Conservation (phyloP, 352 stramenopile genomes). For the Phytophthora kernoviae region DNA sequence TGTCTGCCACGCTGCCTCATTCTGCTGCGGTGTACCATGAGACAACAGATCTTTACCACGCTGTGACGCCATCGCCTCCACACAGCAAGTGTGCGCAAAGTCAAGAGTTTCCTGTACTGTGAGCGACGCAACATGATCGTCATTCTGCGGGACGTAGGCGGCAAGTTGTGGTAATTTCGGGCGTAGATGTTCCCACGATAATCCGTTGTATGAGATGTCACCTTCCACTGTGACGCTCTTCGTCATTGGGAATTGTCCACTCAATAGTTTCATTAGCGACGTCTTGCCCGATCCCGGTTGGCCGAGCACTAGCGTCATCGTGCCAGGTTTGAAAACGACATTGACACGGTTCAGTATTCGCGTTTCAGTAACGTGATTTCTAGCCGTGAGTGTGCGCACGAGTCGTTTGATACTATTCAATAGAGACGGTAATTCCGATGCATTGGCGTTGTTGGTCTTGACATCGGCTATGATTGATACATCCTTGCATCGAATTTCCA, state of each 20-base stretch:
- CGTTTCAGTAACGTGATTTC: not conserved
- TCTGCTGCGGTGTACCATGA: constrained; percentile 32
- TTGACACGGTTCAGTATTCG: constrained; percentile 28
- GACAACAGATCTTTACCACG: constrained; percentile 25
- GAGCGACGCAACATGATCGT: constrained; percentile 81
- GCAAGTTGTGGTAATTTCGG: constrained; percentile 40
- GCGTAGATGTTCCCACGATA: constrained; percentile 12
- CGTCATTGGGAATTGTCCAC: constrained; percentile 32
- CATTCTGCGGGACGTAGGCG: constrained; percentile 45
- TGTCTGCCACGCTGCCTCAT: constrained; percentile 9
- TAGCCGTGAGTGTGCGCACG: constrained; percentile 14
- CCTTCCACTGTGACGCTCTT: constrained; percentile 38
- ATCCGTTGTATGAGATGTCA: constrained; percentile 37
- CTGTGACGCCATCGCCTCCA: constrained; percentile 18
- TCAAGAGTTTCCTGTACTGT: constrained; percentile 91
- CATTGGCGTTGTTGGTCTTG: constrained; percentile 3
- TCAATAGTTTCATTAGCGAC: constrained; percentile 41
- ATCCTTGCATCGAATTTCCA: constrained; percentile 42
- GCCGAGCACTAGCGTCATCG: constrained; percentile 20
- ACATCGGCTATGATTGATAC: constrained; percentile 23
- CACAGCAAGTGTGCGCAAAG: constrained; percentile 41
- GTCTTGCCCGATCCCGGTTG: constrained; percentile 29
- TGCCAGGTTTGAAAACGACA: constrained; percentile 34
- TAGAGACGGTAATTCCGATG: constrained; percentile 26
- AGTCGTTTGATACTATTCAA: constrained; percentile 25